Conservation (phyloP, 768 basidiomycete species). For the Chalciporus piperatus region DNA sequence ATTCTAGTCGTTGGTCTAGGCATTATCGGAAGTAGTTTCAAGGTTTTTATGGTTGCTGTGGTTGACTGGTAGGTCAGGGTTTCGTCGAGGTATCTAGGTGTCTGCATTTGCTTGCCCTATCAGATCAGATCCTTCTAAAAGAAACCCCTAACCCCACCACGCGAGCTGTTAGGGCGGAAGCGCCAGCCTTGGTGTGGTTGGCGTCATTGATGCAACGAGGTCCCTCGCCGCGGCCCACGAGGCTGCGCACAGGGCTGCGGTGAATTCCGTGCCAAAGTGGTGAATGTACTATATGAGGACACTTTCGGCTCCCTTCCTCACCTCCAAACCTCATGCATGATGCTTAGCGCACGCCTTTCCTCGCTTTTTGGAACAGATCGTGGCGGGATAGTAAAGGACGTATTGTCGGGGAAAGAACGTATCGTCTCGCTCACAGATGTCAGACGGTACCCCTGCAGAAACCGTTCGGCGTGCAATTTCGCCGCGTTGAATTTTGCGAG, state of each 20-base stretch:
- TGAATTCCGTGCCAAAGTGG: slow-evolving; percentile 1
- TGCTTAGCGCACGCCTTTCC: slow-evolving; percentile 15
- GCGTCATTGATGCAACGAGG: slow-evolving; percentile 18
- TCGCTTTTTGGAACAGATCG: slow-evolving; percentile 13
- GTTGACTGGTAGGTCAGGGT: not conserved
- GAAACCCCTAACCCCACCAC: not conserved
- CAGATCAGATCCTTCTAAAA: not conserved
- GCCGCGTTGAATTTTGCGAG: slow-evolving; percentile 63
- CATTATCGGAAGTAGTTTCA: not conserved
- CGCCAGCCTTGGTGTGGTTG: slow-evolving; percentile 1
- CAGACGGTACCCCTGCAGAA: slow-evolving; percentile 43
- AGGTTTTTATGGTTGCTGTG: not conserved
- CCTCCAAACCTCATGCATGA: slow-evolving; percentile 2
- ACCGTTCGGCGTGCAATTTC: slow-evolving; percentile 52
- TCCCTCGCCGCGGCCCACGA: not conserved
- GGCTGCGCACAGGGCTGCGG: slow-evolving; percentile 3
- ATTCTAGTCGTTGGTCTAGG: not conserved
- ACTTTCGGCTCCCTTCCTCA: not conserved
- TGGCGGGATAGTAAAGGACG: slow-evolving; percentile 13
- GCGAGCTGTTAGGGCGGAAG: not conserved
- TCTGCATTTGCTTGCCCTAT: no score
- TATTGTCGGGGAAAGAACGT: slow-evolving; percentile 34
- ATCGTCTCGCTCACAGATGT: slow-evolving; percentile 45
- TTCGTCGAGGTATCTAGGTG: not conserved
- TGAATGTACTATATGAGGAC: slow-evolving; percentile 15